These are phyloP conservation scores for Aspergillus costaricaensis DNA, from an alignment of 2,329 filamentous ascomycete genomes.

Conservation along the genomic window DNA sequence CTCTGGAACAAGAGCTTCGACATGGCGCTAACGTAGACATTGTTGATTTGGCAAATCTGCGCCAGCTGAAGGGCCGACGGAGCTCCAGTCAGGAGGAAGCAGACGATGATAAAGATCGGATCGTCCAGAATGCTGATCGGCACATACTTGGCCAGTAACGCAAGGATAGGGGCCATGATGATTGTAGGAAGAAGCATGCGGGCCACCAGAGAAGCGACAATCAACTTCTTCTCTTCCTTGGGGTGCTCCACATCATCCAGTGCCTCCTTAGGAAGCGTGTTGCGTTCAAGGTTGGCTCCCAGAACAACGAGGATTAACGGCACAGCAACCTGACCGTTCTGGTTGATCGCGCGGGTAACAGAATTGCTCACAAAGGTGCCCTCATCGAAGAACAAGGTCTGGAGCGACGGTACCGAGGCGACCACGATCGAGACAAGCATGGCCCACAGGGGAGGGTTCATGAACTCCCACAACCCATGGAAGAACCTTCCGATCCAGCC, in stretches of 20 bases:
- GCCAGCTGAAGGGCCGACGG: conserved; percentile 92
- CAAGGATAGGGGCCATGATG: conserved; percentile 88
- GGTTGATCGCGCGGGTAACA: conserved; percentile 80
- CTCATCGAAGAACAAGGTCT: conserved; percentile 81
- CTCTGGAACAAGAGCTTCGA: conserved; percentile 91
- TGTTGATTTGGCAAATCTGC: conserved; percentile 98
- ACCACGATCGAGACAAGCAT: conserved; percentile 92
- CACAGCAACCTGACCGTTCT: conserved; percentile 87
- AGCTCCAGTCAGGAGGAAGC: conserved; percentile 91
- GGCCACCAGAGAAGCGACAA: conserved; percentile 80
- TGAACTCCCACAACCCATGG: conserved; percentile 81
- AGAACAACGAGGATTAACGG: conserved; percentile 93
- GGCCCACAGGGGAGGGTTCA: conserved; percentile 98
- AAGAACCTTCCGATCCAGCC: conserved; percentile 55
- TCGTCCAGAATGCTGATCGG: conserved; percentile 94
- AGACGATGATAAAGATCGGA: conserved; percentile 97
- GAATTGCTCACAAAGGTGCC: conserved; percentile 92
- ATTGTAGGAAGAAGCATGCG: conserved; percentile 91
- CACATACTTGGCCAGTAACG: conserved; percentile 83
- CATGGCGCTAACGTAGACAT: conserved; percentile 94
- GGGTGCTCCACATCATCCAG: conserved; percentile 69
- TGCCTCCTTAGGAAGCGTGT: conserved; percentile 73
- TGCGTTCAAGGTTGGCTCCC: conserved; percentile 89
- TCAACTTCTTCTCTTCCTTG: conserved; percentile 69
- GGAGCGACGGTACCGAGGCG: conserved; percentile 80